Evolutionary conservation across 495 filamentous ascomycete species (phyloP).

Genomic region (Bombardia bombarda): DNA sequence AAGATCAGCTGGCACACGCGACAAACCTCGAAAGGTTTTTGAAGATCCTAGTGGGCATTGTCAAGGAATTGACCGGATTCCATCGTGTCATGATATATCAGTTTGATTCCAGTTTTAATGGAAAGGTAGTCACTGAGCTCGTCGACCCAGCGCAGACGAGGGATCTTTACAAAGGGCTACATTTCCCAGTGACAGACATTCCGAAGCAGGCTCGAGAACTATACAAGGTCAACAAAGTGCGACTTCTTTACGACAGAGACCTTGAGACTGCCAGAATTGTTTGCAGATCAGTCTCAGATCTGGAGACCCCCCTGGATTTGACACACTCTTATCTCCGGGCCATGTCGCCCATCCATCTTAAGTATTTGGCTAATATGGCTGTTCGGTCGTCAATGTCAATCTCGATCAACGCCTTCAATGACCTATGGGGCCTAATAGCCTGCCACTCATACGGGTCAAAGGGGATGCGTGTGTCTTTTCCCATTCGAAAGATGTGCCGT

Average conservation of each 20-base stretch:
- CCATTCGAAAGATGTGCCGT: slow-evolving; percentile 90
- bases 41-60: slow-evolving; percentile 65
- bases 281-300: slow-evolving; percentile 67
- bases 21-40: slow-evolving; percentile 59
- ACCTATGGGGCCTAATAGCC: slow-evolving; percentile 85
- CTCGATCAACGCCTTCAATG: slow-evolving; percentile 75
- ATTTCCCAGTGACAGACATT: slow-evolving; percentile 90
- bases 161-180: slow-evolving; percentile 81
- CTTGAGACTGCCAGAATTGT: slow-evolving; percentile 72
- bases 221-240: slow-evolving; percentile 74
- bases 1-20: slow-evolving; percentile 67
- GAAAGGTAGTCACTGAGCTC: slow-evolving; percentile 78
- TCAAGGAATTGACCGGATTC: slow-evolving; percentile 87
- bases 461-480: slow-evolving; percentile 87
- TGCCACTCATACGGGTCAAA: slow-evolving; percentile 73
- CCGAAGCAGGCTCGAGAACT: slow-evolving; percentile 78
- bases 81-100: slow-evolving; percentile 93
- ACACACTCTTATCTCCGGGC: slow-evolving; percentile 80
- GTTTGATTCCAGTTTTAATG: slow-evolving; percentile 78
- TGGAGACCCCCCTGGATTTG: slow-evolving; percentile 74
- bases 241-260: slow-evolving; percentile 69
- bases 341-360: slow-evolving; percentile 85
- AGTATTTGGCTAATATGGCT: slow-evolving; percentile 85
- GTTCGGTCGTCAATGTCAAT: slow-evolving; percentile 92
- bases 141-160: slow-evolving; percentile 73